phyloP scores from a whole-genome alignment of 345 rosid genomes.

The Acer saccharum region DNA sequence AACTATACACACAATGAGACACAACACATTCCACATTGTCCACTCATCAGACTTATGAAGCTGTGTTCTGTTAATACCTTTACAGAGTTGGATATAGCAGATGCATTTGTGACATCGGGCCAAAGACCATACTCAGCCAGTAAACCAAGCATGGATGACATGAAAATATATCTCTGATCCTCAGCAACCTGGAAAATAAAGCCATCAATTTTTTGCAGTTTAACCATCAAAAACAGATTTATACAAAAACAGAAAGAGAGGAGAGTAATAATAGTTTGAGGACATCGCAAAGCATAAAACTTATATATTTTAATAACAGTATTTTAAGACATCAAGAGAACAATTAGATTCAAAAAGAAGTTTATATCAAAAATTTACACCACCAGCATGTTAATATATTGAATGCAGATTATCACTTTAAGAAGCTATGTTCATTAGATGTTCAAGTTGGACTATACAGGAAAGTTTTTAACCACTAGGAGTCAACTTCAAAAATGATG shows the following conservation, averaged over 20 bases:
- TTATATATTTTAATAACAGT: neutral
- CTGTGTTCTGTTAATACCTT: constrained; percentile 52
- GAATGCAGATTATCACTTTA: neutral
- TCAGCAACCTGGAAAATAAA: constrained; percentile 57
- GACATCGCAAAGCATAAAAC: neutral
- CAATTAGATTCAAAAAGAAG: neutral
- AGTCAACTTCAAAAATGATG: neutral
- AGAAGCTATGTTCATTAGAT: neutral
- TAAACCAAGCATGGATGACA: constrained; percentile 86
- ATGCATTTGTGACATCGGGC: constrained; percentile 76
- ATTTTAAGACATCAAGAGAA: neutral
- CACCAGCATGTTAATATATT: neutral
- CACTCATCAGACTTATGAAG: neutral
- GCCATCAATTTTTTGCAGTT: neutral
- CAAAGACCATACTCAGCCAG: constrained; percentile 75
- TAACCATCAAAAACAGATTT: neutral
- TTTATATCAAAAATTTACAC: neutral
- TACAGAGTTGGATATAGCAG: constrained; percentile 60
- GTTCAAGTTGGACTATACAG: neutral
- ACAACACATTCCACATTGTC: neutral
- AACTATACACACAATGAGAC: neutral
- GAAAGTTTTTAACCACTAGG: neutral
- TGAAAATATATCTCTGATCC: constrained; percentile 78
- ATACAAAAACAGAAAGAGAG: constrained; percentile 2
- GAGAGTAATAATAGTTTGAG: neutral